These are phyloP conservation scores for Fragaria vesca DNA, from an alignment of 306 rosid species.

Conservation along the genomic window DNA sequence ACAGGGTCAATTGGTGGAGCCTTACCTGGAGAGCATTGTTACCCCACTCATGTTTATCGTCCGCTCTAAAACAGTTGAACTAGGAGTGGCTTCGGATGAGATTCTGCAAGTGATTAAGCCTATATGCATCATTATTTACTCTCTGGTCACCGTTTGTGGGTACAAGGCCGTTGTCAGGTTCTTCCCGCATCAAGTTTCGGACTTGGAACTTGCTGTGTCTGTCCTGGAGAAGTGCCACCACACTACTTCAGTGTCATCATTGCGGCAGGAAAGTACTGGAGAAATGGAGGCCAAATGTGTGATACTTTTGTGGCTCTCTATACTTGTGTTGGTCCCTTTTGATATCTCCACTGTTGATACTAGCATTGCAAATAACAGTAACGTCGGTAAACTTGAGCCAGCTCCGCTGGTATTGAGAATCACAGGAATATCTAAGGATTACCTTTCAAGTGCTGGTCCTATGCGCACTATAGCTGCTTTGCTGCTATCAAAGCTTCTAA, in stretches of 20 bases:
- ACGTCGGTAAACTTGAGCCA: conserved; percentile 51
- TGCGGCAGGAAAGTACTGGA: conserved; percentile 85
- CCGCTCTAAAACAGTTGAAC: conserved; percentile 63
- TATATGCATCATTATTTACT: conserved; percentile 67
- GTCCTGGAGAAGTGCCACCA: conserved; percentile 74
- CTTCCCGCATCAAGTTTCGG: conserved; percentile 95
- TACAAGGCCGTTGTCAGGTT: conserved; percentile 85
- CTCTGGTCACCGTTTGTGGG: conserved; percentile 82
- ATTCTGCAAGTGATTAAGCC: conserved; percentile 78
- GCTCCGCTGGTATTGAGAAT: conserved; percentile 84
- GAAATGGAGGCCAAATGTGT: conserved; percentile 94
- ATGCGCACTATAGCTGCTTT: conserved; percentile 90
- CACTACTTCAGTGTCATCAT: conserved; percentile 51
- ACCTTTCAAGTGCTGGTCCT: conserved; percentile 81
- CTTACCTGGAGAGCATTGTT: conserved; percentile 85
- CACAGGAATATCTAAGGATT: conserved; percentile 77
- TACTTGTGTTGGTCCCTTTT: conserved; percentile 91
- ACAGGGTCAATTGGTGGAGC: conserved; percentile 92
- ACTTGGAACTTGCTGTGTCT: conserved; percentile 90
- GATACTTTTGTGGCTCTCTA: conserved; percentile 86
- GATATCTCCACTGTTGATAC: conserved; percentile 86
- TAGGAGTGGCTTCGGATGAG: conserved; percentile 54
- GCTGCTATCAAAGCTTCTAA: conserved; percentile 78
- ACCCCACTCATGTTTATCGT: conserved; percentile 75
- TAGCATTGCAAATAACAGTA: conserved; percentile 55